Evolutionary conservation across 208 protist genomes (phyloP), one percentile per base, ranked within the genome.

Genomic region (Crithidia sp.): DNA sequence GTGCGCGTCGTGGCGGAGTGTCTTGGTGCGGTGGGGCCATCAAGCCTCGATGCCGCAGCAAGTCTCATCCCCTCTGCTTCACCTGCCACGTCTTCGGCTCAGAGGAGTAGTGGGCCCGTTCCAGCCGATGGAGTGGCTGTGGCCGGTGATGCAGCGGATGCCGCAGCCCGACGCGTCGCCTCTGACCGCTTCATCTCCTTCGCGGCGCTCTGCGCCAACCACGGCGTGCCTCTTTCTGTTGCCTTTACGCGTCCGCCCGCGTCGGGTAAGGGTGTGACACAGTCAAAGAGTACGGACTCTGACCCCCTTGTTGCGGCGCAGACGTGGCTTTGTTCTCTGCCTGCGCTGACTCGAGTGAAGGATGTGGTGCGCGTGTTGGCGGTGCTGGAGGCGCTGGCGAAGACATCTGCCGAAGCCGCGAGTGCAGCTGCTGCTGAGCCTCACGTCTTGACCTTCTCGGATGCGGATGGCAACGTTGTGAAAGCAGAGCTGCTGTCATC

Each of bases 181-280:
- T n/a, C 57, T 3, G 87, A 96, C 43, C 71, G 77, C 19, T 86
- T 88, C 61, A 85, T 90, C 16, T 74, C 91, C 3, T 91, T 87
- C 61, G 87, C 79, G 1, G 76, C 84, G 13, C 77, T 96, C 37
- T 94, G 91, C 67, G 47, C 53, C 3, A 91, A 88, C 49, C 88
- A 96, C 77, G 50, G 54, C 10, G 87, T 96, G 7, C 77, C 87
- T 7, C 82, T 93, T 53, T 73, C 69, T 12, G 16, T 60, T 13
- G 88, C 89, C 45, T 90, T 95, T 64, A 9, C 16, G 36, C 6
- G 59, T 2, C 13, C 59, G 0, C 19, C 66, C 3, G 43, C 57
- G 3, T 9, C 45, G 4, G 28, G 28, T 28, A 28, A 28, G 28
- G 28, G 28, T 28, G 28, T 28, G 28, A 28, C 28, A 28, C 28